phyloP scores from a whole-genome alignment of 768 basidiomycete species.

The Russula lepida region DNA sequence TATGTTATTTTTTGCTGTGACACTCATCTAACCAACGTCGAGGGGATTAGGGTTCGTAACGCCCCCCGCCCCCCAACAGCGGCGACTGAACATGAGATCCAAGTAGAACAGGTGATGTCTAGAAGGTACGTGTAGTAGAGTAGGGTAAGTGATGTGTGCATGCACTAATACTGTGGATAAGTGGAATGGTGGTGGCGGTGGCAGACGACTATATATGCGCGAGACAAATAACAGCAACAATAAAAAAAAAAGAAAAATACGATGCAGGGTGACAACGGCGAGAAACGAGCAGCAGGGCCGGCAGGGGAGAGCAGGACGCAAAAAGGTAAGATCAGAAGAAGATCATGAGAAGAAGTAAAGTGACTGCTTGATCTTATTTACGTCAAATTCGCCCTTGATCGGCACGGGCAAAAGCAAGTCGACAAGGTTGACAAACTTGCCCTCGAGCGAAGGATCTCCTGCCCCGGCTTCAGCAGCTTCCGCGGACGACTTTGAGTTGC shows the following conservation, averaged over 20 bases:
- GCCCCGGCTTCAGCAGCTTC: too few relatives aligned
- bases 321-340: neutral
- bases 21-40: too few relatives aligned
- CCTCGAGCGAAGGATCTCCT: slow-evolving; percentile 15
- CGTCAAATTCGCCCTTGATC: slow-evolving; percentile 77
- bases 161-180: neutral
- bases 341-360: slow-evolving; percentile 89
- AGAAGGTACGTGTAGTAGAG: too few relatives aligned
- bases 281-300: neutral
- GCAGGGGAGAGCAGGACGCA: neutral
- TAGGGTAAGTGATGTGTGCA: slow-evolving; percentile 2
- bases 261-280: neutral
- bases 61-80: too few relatives aligned
- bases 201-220: neutral
- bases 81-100: neutral
- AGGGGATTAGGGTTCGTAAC: too few relatives aligned
- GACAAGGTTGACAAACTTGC: slow-evolving; percentile 65
- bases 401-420: slow-evolving; percentile 79
- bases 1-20: too few relatives aligned
- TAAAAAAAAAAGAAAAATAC: neutral
- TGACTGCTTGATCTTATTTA: slow-evolving; percentile 70
- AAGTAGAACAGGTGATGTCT: neutral
- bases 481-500: too few relatives aligned
- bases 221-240: slow-evolving; percentile 8
- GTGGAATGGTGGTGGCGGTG: neutral